Conservation (phyloP, 2,329 filamentous ascomycete genomes). For the Rasamsonia emersonii region DNA sequence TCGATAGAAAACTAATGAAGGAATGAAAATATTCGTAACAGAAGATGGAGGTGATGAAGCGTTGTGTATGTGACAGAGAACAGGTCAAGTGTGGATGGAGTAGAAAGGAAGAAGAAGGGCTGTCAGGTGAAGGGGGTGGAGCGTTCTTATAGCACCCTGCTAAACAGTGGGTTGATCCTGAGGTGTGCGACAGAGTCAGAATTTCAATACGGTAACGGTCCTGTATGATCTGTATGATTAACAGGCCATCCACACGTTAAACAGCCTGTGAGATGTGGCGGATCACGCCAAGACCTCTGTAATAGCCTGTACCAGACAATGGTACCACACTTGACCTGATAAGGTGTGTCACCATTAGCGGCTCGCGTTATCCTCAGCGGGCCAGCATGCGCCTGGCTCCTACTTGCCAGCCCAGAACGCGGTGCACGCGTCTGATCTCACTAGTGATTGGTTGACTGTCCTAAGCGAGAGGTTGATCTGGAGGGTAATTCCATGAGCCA, state of each 20-base stretch:
- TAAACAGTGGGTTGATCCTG: conserved; percentile 37
- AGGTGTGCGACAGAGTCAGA: conserved; percentile 33
- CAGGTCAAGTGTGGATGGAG: conserved; percentile 30
- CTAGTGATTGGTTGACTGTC: conserved; percentile 32
- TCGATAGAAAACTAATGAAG: conserved; percentile 27
- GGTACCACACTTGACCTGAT: conserved; percentile 22
- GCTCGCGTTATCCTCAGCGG: no score
- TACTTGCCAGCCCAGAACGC: neutral
- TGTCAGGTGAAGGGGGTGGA: conserved; percentile 24
- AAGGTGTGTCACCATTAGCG: conserved; percentile 12
- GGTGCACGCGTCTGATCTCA: conserved; percentile 21
- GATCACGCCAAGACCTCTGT: conserved; percentile 16
- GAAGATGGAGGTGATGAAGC: conserved; percentile 12
- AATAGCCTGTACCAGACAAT: conserved; percentile 10
- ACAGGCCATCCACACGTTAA: conserved; percentile 16
- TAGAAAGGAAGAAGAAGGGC: conserved; percentile 22
- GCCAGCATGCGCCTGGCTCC: conserved; percentile 8
- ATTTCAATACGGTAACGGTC: conserved; percentile 36
- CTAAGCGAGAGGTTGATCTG: conserved; percentile 41
- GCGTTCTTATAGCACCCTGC: conserved; percentile 38
- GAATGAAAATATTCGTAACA: conserved; percentile 30
- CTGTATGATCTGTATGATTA: conserved; percentile 42
- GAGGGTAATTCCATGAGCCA: conserved; percentile 28
- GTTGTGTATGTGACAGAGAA: conserved; percentile 12
- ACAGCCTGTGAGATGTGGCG: conserved; percentile 5